Percentiles rank a stretch among this genome's conserved stretches.
These are phyloP conservation scores for Micromonas commoda DNA, from an alignment of 139 green algal species.

Conservation along the genomic window DNA sequence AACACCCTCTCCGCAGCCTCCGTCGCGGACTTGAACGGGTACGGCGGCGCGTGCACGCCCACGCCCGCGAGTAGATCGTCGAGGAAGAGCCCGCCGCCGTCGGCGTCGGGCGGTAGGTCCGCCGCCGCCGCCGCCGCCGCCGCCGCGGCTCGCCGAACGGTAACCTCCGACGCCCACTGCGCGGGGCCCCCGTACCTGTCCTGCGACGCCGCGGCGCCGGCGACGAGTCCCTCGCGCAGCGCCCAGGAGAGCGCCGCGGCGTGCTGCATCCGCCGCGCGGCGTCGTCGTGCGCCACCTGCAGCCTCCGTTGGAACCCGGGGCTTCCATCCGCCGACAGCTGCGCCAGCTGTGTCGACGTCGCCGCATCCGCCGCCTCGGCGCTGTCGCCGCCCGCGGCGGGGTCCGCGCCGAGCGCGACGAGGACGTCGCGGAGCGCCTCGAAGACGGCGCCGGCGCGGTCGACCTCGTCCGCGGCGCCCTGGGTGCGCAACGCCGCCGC, in stretches of 20 bases:
- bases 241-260: background rate
- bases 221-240: background rate
- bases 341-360: background rate
- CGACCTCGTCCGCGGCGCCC: background rate
- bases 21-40: slow-evolving; percentile 15
- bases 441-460: background rate
- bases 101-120: background rate
- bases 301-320: background rate
- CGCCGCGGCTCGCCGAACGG: background rate
- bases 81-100: background rate
- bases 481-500: background rate
- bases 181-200: background rate
- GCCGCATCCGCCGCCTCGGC: background rate
- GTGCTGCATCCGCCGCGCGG: background rate
- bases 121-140: background rate
- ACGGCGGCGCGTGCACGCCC: background rate
- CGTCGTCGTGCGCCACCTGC: background rate
- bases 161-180: background rate
- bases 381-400: background rate
- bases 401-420: background rate
- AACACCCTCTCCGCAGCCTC: background rate
- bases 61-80: slow-evolving; percentile 9
- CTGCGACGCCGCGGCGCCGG: background rate
- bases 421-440: background rate
- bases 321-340: too few relatives aligned